Conservation (phyloP, 352 stramenopile species). For the Phytophthora pinifolia region DNA sequence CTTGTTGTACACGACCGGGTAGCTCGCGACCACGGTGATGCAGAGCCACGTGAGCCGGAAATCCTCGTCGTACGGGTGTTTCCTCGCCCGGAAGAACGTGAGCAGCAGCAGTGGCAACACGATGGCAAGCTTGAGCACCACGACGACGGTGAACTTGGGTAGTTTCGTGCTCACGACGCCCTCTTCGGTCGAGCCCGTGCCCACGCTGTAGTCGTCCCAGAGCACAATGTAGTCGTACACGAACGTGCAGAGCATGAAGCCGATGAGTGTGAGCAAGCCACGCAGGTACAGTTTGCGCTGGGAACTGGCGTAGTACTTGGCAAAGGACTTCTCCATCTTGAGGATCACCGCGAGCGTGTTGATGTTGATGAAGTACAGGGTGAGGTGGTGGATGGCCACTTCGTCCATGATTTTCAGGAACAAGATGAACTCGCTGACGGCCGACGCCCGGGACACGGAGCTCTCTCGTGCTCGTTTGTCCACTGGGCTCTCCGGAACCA, state of each 20-base stretch:
- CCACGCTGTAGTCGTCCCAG: conserved; percentile 51
- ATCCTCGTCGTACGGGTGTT: conserved; percentile 58
- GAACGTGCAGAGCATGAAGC: conserved; percentile 71
- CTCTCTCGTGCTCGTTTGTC: conserved; percentile 52
- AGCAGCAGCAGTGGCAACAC: conserved; percentile 63
- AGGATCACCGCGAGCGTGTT: conserved; percentile 61
- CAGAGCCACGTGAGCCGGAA: conserved; percentile 76
- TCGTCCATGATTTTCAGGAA: conserved; percentile 85
- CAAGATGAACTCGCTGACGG: conserved; percentile 71
- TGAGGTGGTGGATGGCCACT: conserved; percentile 76
- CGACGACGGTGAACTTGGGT: conserved; percentile 66
- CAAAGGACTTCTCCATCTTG: conserved; percentile 80
- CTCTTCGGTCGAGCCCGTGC: conserved; percentile 25
- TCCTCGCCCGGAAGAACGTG: conserved; percentile 67
- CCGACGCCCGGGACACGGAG: conserved; percentile 49
- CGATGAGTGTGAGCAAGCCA: conserved; percentile 55
- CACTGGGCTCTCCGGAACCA: conserved; percentile 35
- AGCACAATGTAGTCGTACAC: conserved; percentile 78
- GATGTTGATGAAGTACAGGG: conserved; percentile 84
- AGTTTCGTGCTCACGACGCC: conserved; percentile 32
- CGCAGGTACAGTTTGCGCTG: conserved; percentile 66
- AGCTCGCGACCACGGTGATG: conserved; percentile 55
- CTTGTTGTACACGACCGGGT: conserved; percentile 83
- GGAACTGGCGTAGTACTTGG: conserved; percentile 76
- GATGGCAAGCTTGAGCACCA: conserved; percentile 61